Conservation (phyloP, 768 basidiomycete species). For the Kwoniella mangroviensis region DNA sequence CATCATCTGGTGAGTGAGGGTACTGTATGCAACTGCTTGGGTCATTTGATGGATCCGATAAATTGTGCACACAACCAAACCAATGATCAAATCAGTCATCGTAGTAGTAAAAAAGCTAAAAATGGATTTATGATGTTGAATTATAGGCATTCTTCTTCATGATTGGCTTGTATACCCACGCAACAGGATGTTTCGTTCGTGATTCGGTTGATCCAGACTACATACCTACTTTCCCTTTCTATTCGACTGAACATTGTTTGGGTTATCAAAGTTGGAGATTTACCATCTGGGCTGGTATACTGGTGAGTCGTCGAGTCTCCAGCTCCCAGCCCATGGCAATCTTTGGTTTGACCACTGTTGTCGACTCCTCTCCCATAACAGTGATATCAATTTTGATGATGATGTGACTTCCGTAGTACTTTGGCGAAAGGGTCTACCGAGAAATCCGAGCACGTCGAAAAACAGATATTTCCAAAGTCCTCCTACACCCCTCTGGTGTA, state of each 20-base stretch:
- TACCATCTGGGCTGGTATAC: slow-evolving; percentile 84
- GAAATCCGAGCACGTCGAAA: slow-evolving; percentile 78
- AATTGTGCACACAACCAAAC: too few species aligned
- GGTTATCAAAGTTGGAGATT: slow-evolving; percentile 91
- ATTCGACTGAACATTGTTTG: slow-evolving; percentile 81
- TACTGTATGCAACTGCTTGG: too few species aligned
- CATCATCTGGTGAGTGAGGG: slow-evolving; percentile 64
- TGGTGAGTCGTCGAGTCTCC: slow-evolving; percentile 51
- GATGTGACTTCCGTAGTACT: slow-evolving; percentile 62
- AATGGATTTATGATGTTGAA: too few species aligned
- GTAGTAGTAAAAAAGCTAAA: too few species aligned
- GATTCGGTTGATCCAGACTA: slow-evolving; percentile 76
- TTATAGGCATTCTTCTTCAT: slow-evolving; percentile 32
- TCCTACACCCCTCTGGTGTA: slow-evolving; percentile 86
- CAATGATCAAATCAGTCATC: too few species aligned
- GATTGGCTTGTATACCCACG: slow-evolving; percentile 74
- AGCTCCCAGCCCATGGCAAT: too few species aligned
- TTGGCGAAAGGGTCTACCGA: slow-evolving; percentile 81
- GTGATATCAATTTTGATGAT: background rate
- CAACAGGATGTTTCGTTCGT: slow-evolving; percentile 85
- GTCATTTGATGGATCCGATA: too few species aligned
- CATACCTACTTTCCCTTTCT: slow-evolving; percentile 78
- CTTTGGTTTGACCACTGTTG: too few species aligned
- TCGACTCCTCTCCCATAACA: too few species aligned
- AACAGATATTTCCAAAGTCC: slow-evolving; percentile 80